Base-by-base conservation (phyloP, 1,284 basidiomycete genomes). In the Puccinia novopanici region DNA sequence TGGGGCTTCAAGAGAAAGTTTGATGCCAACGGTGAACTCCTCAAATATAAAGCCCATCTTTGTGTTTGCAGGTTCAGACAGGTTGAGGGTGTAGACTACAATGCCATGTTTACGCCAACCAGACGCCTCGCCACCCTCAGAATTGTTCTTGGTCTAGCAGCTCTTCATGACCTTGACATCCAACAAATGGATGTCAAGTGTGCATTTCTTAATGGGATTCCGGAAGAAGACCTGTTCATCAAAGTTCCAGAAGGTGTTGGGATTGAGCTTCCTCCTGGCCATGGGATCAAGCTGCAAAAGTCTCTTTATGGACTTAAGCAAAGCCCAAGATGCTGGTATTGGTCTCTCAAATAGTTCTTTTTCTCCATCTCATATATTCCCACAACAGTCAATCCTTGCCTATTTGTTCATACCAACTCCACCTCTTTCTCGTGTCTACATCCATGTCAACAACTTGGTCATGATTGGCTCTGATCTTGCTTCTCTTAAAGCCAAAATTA, bases 111-210 rank as follows among this genome's bases (percentile, higher is more conserved):
- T 27, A 13, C 73, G 0, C 73, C 73, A 2, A 75, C 73, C 3
- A 30, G 34, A 0, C 40, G 54, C 0, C 59, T 63, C 3, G 9
- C 59, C 15, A 54, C 73, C 2, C 17, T 48, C 8, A 40, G 52
- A 0, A 0, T 63, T 0, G 1, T 75, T 13, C 54, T 75, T 0
- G 24, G 30, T 12, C 30, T 75, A 0, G 37, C 34, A 0, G 55
- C 54, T 22, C 6, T 22, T 30, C n/a, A 63, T 13, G n/a, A 75
- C 13, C 63, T 75, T 24, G 24, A 37, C 22, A 63, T 75, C 54
- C 57, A 75, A 15, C 73, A 75, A 50, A 75, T 75, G 73, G 57
- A 75, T 50, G 40, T 75, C 15, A 15, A 30, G 19, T 61, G 55
- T 22, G 54, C 57, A 0, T 75, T 75, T 27, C 42, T 75, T 0